phyloP scores from a whole-genome alignment of 2,329 filamentous ascomycete genomes.

The Phialocephala subalpina region DNA sequence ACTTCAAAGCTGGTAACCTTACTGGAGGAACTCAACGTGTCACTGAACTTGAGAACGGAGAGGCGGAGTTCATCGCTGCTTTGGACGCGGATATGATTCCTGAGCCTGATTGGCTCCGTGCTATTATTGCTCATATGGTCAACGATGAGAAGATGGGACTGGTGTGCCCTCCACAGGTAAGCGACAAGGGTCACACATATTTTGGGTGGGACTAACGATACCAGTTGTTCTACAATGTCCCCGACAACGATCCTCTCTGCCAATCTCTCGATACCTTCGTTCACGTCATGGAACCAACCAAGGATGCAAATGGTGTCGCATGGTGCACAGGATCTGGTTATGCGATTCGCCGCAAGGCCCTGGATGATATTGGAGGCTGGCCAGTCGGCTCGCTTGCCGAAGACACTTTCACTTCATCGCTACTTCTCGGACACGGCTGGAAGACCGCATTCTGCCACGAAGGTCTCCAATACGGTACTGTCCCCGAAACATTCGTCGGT shows the following conservation, averaged over 20 bases:
- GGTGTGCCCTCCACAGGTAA: slow-evolving; percentile 62
- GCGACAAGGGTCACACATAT: neutral
- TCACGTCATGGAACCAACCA: slow-evolving; percentile 56
- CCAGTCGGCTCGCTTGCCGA: slow-evolving; percentile 66
- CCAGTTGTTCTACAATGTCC: slow-evolving; percentile 67
- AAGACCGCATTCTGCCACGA: slow-evolving; percentile 67
- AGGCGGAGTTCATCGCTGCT: slow-evolving; percentile 64
- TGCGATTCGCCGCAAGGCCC: slow-evolving; percentile 62
- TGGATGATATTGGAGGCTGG: slow-evolving; percentile 68
- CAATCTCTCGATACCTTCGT: slow-evolving; percentile 64
- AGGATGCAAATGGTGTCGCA: slow-evolving; percentile 57
- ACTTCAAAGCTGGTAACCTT: slow-evolving; percentile 70
- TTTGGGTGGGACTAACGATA: neutral
- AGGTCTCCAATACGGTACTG: slow-evolving; percentile 65
- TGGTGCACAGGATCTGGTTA: slow-evolving; percentile 72
- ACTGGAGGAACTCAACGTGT: slow-evolving; percentile 64
- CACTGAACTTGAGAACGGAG: slow-evolving; percentile 59
- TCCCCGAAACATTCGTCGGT: slow-evolving; percentile 63
- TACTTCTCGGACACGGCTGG: slow-evolving; percentile 68
- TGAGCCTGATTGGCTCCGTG: slow-evolving; percentile 66
- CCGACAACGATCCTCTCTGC: slow-evolving; percentile 63
- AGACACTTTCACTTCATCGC: slow-evolving; percentile 65
- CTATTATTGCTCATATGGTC: slow-evolving; percentile 65
- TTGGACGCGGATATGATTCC: slow-evolving; percentile 75
- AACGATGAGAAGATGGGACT: slow-evolving; percentile 62